These are phyloP conservation scores for Thermoascus crustaceus DNA, from an alignment of 2,329 filamentous ascomycete species.

Conservation along the genomic window DNA sequence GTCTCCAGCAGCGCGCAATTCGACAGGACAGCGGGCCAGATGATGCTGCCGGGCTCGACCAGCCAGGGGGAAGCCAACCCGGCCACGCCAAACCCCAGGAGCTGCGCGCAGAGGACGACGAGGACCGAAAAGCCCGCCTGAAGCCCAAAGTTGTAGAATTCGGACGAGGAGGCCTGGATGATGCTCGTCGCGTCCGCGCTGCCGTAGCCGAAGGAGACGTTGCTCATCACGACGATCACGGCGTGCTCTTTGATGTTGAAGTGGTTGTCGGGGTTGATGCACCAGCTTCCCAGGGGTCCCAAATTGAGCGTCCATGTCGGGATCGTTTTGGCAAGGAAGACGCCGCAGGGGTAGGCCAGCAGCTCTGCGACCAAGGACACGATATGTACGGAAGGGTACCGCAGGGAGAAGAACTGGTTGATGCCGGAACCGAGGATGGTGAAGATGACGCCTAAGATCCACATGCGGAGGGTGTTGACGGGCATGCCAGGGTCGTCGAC, in stretches of 20 bases:
- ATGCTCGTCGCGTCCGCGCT: constrained; percentile 41
- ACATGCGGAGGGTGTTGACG: constrained; percentile 28
- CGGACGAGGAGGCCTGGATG: constrained; percentile 32
- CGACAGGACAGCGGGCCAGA: constrained; percentile 33
- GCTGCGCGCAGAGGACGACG: constrained; percentile 31
- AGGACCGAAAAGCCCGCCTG: constrained; percentile 32
- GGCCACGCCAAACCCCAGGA: constrained; percentile 34
- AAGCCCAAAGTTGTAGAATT: constrained; percentile 36
- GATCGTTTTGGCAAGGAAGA: constrained; percentile 29
- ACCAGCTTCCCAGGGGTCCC: constrained; percentile 8
- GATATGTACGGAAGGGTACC: constrained; percentile 39
- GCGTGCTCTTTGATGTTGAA: constrained; percentile 43
- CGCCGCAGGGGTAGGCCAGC: constrained; percentile 36
- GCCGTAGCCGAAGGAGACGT: constrained; percentile 41
- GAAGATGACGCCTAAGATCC: constrained; percentile 39
- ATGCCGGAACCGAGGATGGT: constrained; percentile 38
- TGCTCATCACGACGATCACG: constrained; percentile 41
- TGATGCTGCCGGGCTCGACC: constrained; percentile 31
- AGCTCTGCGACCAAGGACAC: constrained; percentile 39
- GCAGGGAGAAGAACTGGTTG: constrained; percentile 40
- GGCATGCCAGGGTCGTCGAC: constrained; percentile 21
- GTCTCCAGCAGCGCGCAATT: constrained; percentile 32
- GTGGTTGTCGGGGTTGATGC: constrained; percentile 35
- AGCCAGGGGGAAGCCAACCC: constrained; percentile 31
- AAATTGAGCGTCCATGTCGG: constrained; percentile 26